A percentile compares a stretch with the other conserved stretches of the same genome.
These are phyloP conservation scores for Xylariaceae sp. DNA, from an alignment of 2,329 filamentous ascomycete species.

Conservation along the genomic window DNA sequence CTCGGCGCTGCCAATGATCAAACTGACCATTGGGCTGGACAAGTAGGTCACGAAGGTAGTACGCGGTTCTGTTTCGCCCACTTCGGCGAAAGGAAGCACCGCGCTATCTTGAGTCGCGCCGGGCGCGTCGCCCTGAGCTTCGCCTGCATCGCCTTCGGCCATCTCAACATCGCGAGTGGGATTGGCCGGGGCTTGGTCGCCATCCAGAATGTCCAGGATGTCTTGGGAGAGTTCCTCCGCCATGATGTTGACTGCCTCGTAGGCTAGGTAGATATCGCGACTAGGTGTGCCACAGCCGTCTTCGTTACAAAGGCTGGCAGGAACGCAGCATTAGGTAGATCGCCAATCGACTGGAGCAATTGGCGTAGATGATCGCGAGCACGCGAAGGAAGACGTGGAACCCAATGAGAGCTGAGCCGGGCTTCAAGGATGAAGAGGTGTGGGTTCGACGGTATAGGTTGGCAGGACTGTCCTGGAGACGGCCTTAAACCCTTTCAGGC, in stretches of 20 bases:
- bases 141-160: conserved; percentile 35
- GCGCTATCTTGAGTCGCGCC: conserved; percentile 22
- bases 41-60: conserved; percentile 56
- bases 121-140: conserved; percentile 4
- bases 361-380: not conserved
- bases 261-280: not conserved
- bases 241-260: conserved; percentile 21
- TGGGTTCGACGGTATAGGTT: not conserved
- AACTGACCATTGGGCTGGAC: conserved; percentile 63
- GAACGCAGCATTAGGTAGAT: not conserved
- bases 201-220: conserved; percentile 17
- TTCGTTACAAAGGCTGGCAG: not conserved
- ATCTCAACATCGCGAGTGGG: conserved; percentile 32
- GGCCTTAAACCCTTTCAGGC: not conserved
- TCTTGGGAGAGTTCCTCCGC: conserved; percentile 32
- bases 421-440: not conserved
- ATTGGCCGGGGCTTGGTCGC: conserved; percentile 29
- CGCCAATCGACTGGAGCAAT: not conserved
- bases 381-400: not conserved
- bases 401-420: not conserved
- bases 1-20: conserved; percentile 61
- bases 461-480: not conserved
- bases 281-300: not conserved
- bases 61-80: conserved; percentile 36
- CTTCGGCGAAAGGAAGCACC: conserved; percentile 40